Base-by-base conservation (phyloP, 345 rosid genomes). In the Lepidium didymum region DNA sequence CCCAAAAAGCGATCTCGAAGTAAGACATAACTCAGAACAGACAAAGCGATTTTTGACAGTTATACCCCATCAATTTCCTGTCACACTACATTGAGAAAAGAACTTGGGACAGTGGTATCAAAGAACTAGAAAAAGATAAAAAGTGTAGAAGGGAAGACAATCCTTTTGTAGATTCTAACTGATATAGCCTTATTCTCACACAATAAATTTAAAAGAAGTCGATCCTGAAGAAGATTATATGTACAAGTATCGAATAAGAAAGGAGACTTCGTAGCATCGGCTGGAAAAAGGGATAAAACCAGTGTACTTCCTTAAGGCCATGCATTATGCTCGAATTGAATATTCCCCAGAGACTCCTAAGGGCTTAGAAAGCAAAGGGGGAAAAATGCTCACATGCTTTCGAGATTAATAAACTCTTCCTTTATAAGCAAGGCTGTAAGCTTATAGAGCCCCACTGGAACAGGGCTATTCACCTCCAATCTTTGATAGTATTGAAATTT, bases 401-500 rank as follows among this genome's bases (percentile, higher is more conserved):
- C 90, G 70, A 95, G 98, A 78, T 85, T 86, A 78, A 95, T 91
- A 74, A 91, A 95, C 12, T 87, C 85, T 73, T 91, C 83, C 86
- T 81, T 95, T 81, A 95, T 96, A 78, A 95, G 78, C 80, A 89
- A 81, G 62, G 98, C 98, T 59, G 99, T 84, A 67, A 95, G 96
- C 81, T 82, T 84, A 78, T 84, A 91, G 34, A 95, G 94, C 77
- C 99, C 94, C 80, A 77, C 84, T 34, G 96, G 97, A 54, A 85
- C 92, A 51, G 85, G 87, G 75, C 77, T 68, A 78, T 77, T 83
- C 78, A 95, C 93, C 81, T 95, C 99, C 83, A 81, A 68, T 35
- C 87, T 79, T 76, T 91, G 99, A 80, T 95, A 89, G 79, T 81
- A 89, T 79, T 95, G 98, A 76, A 95, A 91, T 87, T 95, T 95